These are phyloP conservation scores for Umbellularia californica DNA, from an alignment of 164 flowering plant genomes.

Conservation along the genomic window DNA sequence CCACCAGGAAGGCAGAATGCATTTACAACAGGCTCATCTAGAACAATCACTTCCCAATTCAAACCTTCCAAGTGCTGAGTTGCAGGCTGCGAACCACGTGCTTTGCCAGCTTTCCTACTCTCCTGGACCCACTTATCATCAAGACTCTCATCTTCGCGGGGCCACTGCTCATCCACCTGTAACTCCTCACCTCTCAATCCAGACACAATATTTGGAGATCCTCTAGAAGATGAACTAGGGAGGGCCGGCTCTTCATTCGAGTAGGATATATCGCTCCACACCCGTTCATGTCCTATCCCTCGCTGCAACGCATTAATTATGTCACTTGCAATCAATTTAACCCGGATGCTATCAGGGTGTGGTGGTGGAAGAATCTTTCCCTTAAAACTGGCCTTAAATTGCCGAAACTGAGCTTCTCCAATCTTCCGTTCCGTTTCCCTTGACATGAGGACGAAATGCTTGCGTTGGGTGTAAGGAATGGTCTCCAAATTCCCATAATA, in stretches of 20 bases:
- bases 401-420: conserved; percentile 61
- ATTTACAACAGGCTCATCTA: conserved; percentile 71
- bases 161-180: conserved; percentile 44
- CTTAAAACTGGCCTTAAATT: conserved; percentile 46
- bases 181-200: conserved; percentile 34
- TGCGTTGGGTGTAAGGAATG: conserved; percentile 75
- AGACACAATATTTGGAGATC: conserved; percentile 20
- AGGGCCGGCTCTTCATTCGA: conserved; percentile 22
- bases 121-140: conserved; percentile 81
- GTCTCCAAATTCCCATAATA: conserved; percentile 78
- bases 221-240: conserved; percentile 1
- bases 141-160: conserved; percentile 64
- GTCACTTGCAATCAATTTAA: conserved; percentile 68
- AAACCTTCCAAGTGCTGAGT: conserved; percentile 72
- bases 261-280: conserved; percentile 69
- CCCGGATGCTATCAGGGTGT: conserved; percentile 81
- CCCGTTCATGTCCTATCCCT: conserved; percentile 63
- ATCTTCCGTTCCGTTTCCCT: conserved; percentile 46
- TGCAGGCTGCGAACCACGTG: conserved; percentile 31
- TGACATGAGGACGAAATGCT: conserved; percentile 76
- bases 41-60: conserved; percentile 89
- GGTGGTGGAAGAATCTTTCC: conserved; percentile 77
- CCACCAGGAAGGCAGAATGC: conserved; percentile 97
- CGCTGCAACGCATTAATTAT: conserved; percentile 70
- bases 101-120: conserved; percentile 55